These are phyloP conservation scores for Aspergillus sclerotioniger DNA, from an alignment of 495 filamentous ascomycete species.

Conservation along the genomic window DNA sequence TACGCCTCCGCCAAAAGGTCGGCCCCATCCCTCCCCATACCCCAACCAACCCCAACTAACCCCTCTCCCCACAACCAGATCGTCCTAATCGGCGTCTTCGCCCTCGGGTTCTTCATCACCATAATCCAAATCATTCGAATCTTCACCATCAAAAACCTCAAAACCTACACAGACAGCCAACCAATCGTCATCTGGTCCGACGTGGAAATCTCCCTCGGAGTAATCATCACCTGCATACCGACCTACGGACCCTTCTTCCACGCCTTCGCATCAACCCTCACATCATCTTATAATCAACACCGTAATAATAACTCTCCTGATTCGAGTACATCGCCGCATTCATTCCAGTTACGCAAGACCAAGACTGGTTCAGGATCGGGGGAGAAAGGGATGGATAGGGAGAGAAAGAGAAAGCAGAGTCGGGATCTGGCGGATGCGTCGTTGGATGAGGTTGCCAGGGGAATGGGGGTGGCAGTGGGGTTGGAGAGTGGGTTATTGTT, in stretches of 20 bases:
- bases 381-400: too few relatives aligned
- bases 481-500: too few relatives aligned
- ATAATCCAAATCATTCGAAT: slow-evolving; percentile 55
- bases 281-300: slow-evolving; percentile 9
- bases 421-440: too few relatives aligned
- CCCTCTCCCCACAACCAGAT: slow-evolving; percentile 18
- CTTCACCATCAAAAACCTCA: slow-evolving; percentile 42
- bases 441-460: too few relatives aligned
- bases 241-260: slow-evolving; percentile 52
- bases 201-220: slow-evolving; percentile 50
- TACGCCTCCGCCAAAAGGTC: slow-evolving; percentile 28
- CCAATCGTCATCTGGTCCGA: slow-evolving; percentile 49
- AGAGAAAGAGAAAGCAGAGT: too few relatives aligned
- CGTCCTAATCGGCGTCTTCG: slow-evolving; percentile 47
- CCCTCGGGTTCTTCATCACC: slow-evolving; percentile 54
- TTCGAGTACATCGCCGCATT: background rate
- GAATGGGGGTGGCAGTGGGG: too few relatives aligned
- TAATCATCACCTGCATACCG: slow-evolving; percentile 49
- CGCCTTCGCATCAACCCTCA: slow-evolving; percentile 28
- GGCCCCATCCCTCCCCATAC: slow-evolving; percentile 22
- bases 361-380: too few relatives aligned
- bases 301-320: too few relatives aligned
- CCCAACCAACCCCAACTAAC: background rate
- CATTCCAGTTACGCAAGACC: background rate
- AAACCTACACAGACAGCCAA: slow-evolving; percentile 44